These are phyloP conservation scores for Lasiodiplodia hormozganensis DNA, from an alignment of 2,329 filamentous ascomycete genomes.

Conservation along the genomic window DNA sequence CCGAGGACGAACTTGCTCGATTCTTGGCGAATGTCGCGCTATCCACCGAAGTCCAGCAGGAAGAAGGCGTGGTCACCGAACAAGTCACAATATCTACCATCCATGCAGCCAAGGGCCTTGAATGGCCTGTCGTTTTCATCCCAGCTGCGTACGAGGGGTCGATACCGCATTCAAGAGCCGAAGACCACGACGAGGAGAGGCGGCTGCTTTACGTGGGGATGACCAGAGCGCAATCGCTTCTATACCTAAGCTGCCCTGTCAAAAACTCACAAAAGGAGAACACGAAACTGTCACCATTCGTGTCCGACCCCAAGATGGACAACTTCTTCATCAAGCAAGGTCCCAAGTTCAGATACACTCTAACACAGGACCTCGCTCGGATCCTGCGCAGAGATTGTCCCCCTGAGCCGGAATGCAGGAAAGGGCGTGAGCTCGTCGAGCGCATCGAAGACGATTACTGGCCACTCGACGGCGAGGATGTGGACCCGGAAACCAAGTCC, in stretches of 20 bases:
- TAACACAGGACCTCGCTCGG: slow-evolving; percentile 71
- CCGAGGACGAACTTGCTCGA: slow-evolving; percentile 71
- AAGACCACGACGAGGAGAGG: slow-evolving; percentile 87
- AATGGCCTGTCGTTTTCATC: slow-evolving; percentile 96
- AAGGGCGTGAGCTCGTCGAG: slow-evolving; percentile 37
- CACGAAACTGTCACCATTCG: slow-evolving; percentile 74
- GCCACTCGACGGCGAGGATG: slow-evolving; percentile 44
- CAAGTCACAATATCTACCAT: slow-evolving; percentile 94
- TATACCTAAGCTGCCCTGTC: slow-evolving; percentile 84
- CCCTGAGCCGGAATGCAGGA: slow-evolving; percentile 46
- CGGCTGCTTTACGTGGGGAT: slow-evolving; percentile 93
- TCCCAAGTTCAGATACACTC: slow-evolving; percentile 69
- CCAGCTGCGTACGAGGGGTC: slow-evolving; percentile 88
- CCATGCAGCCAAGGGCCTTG: slow-evolving; percentile 91
- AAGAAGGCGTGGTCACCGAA: slow-evolving; percentile 62
- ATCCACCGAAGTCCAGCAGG: slow-evolving; percentile 77
- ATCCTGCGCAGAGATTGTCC: slow-evolving; percentile 73
- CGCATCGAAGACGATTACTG: slow-evolving; percentile 45
- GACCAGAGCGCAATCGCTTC: slow-evolving; percentile 85
- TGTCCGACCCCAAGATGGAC: slow-evolving; percentile 63
- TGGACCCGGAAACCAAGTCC: slow-evolving; percentile 39
- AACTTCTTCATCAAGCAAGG: slow-evolving; percentile 67
- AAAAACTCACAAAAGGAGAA: slow-evolving; percentile 68
- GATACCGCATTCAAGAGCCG: slow-evolving; percentile 85
- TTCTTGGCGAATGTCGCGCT: slow-evolving; percentile 92